phyloP scores from a whole-genome alignment of 1,284 basidiomycete species.

The Rhodotorula sp. region DNA sequence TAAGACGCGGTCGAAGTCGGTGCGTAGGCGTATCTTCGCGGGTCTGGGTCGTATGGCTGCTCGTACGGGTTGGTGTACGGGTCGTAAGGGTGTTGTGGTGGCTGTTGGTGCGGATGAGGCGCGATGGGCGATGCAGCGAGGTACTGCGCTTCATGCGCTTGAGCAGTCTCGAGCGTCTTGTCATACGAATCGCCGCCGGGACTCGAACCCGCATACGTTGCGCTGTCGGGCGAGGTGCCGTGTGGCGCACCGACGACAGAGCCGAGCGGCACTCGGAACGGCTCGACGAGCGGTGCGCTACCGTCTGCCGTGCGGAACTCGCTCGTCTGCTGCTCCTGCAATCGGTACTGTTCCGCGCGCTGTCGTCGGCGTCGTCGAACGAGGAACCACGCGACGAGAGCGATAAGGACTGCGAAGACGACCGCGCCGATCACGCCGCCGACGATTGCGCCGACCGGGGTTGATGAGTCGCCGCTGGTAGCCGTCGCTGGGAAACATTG shows the following conservation, averaged over 20 bases:
- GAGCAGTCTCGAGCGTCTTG: background rate
- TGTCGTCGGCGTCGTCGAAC: slow-evolving; percentile 9
- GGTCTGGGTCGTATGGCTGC: background rate
- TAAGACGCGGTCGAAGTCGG: slow-evolving; percentile 5
- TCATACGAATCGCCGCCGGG: background rate
- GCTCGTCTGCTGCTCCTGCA: slow-evolving; percentile 13
- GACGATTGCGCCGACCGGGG: slow-evolving; percentile 27
- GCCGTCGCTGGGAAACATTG: slow-evolving; percentile 2
- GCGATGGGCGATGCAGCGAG: background rate
- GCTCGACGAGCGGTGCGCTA: slow-evolving; percentile 27
- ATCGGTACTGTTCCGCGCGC: slow-evolving; percentile 8
- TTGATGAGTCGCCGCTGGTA: background rate
- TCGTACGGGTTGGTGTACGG: slow-evolving; percentile 6
- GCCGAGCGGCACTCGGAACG: slow-evolving; percentile 22
- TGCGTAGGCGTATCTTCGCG: background rate
- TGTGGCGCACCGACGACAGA: slow-evolving; percentile 23
- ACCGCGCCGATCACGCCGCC: slow-evolving; percentile 34
- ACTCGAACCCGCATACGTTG: background rate
- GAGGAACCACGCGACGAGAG: slow-evolving; percentile 25
- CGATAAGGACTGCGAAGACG: slow-evolving; percentile 18
- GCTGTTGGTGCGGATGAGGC: background rate
- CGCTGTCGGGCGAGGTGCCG: background rate
- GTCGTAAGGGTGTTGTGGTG: background rate
- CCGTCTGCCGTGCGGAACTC: slow-evolving; percentile 29
- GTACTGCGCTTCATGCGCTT: background rate